Percentiles rank a stretch among this genome's conserved stretches.
Evolutionary conservation across 1,284 basidiomycete genomes (phyloP).

Genomic region (Leccinum subfulvum): DNA sequence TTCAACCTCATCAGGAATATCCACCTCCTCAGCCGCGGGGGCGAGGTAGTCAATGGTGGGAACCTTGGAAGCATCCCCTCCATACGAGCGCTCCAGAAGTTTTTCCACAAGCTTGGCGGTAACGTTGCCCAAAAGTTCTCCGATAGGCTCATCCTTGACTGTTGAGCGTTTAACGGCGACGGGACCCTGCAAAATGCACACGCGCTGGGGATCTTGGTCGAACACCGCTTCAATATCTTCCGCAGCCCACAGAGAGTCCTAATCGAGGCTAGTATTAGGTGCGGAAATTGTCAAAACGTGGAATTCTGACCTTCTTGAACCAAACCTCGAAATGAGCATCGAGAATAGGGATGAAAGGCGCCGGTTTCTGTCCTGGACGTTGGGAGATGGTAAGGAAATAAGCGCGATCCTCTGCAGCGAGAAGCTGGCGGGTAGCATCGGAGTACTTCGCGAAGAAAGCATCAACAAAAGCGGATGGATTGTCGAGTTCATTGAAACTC

Average conservation of each 20-base stretch:
- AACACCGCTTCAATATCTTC: conserved; percentile 99
- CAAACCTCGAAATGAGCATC: conserved; percentile 93
- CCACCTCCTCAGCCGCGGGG: conserved; percentile 42
- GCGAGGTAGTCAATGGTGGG: conserved; percentile 89
- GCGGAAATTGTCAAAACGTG: conserved; percentile 3
- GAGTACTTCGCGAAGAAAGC: conserved; percentile 87
- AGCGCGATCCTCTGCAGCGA: conserved; percentile 93
- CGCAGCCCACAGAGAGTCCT: conserved; percentile 97
- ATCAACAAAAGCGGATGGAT: conserved; percentile 76
- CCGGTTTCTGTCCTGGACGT: conserved; percentile 96
- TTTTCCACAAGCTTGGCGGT: conserved; percentile 76
- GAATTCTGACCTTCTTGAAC: conserved; percentile 87
- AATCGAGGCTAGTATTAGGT: conserved; percentile 21
- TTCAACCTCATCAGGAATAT: conserved; percentile 48
- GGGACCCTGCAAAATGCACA: conserved; percentile 96
- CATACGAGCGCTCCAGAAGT: conserved; percentile 82
- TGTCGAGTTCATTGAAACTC: conserved; percentile 82
- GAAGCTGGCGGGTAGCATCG: conserved; percentile 78
- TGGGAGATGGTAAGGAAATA: conserved; percentile 96
- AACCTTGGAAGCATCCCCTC: conserved; percentile 73
- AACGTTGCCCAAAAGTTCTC: conserved; percentile 88
- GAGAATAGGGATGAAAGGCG: conserved; percentile 97
- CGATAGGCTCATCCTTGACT: conserved; percentile 91
- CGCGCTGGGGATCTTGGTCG: conserved; percentile 96
- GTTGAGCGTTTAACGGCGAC: conserved; percentile 89